These are phyloP conservation scores for Canavalia gladiata DNA, from an alignment of 306 rosid genomes.

Conservation along the genomic window DNA sequence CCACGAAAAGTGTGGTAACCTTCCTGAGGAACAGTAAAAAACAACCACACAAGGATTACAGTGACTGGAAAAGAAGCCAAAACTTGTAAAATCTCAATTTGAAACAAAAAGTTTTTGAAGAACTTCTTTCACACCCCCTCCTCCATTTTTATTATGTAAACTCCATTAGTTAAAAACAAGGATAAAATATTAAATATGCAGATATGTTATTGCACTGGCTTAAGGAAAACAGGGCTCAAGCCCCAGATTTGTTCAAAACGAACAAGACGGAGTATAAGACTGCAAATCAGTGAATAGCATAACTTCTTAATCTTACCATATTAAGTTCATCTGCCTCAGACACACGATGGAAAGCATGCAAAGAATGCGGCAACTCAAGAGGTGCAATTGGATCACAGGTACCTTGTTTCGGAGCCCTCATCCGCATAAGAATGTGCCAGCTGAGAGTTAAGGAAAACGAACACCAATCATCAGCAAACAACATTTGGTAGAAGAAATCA, in stretches of 20 bases:
- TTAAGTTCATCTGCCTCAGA: conserved; percentile 74
- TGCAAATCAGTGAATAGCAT: conserved; percentile 38
- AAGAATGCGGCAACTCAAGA: conserved; percentile 92
- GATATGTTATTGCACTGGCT: neutral
- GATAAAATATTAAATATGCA: conserved; percentile 23
- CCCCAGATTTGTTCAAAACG: conserved; percentile 28
- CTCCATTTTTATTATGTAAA: conserved; percentile 18
- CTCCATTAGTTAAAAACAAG: conserved; percentile 18
- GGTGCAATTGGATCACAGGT: conserved; percentile 91
- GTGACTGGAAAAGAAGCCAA: conserved; percentile 45
- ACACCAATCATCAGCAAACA: conserved; percentile 48
- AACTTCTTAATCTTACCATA: conserved; percentile 51
- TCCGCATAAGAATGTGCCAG: conserved; percentile 97
- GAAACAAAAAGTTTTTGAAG: conserved; percentile 23
- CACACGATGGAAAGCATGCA: conserved; percentile 89
- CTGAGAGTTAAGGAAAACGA: conserved; percentile 58
- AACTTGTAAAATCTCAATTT: conserved; percentile 28
- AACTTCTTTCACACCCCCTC: neutral
- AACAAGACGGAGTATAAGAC: conserved; percentile 33
- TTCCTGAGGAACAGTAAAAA: conserved; percentile 67
- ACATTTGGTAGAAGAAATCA: neutral
- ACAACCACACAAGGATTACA: conserved; percentile 36
- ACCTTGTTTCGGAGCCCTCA: conserved; percentile 77
- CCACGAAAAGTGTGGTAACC: conserved; percentile 97
- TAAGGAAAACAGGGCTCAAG: conserved; percentile 30